Percentiles rank a stretch among this genome's conserved stretches.
Evolutionary conservation across 1,284 basidiomycete species (phyloP).

Genomic region (Phylloboletellus chloephorus): DNA sequence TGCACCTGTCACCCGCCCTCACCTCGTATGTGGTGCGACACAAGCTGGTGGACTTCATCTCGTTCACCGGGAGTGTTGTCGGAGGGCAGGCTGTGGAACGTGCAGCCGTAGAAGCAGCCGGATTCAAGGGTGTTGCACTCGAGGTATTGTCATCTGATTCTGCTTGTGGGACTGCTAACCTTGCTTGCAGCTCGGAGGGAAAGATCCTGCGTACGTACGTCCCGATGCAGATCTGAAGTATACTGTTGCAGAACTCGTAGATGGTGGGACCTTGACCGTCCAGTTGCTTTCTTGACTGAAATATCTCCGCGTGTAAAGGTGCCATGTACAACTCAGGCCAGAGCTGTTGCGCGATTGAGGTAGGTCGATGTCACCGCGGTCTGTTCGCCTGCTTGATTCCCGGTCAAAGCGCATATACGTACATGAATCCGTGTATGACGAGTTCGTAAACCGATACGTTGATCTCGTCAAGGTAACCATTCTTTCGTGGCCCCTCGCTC

Average conservation of each 20-base stretch:
- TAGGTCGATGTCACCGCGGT: slow-evolving; percentile 29
- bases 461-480: slow-evolving; percentile 61
- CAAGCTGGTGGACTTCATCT: slow-evolving; percentile 71
- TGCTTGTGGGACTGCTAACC: slow-evolving; percentile 2
- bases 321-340: slow-evolving; percentile 96
- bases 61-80: slow-evolving; percentile 84
- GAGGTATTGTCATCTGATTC: slow-evolving; percentile 44
- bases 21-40: slow-evolving; percentile 65
- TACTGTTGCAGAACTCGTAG: slow-evolving; percentile 81
- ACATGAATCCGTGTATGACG: slow-evolving; percentile 76
- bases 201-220: slow-evolving; percentile 93
- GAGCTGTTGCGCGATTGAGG: slow-evolving; percentile 83
- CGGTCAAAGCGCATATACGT: slow-evolving; percentile 82
- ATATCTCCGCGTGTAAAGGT: slow-evolving; percentile 38
- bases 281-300: background rate
- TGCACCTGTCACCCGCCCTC: slow-evolving; percentile 70
- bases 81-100: slow-evolving; percentile 62
- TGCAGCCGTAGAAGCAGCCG: slow-evolving; percentile 51
- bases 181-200: slow-evolving; percentile 78
- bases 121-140: slow-evolving; percentile 77
- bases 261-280: slow-evolving; percentile 44
- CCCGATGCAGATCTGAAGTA: slow-evolving; percentile 81
- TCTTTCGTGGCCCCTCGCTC: background rate
- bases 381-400: background rate
- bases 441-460: slow-evolving; percentile 75